phyloP scores from a whole-genome alignment of 2,329 filamentous ascomycete genomes.

The Aureobasidium sp. region DNA sequence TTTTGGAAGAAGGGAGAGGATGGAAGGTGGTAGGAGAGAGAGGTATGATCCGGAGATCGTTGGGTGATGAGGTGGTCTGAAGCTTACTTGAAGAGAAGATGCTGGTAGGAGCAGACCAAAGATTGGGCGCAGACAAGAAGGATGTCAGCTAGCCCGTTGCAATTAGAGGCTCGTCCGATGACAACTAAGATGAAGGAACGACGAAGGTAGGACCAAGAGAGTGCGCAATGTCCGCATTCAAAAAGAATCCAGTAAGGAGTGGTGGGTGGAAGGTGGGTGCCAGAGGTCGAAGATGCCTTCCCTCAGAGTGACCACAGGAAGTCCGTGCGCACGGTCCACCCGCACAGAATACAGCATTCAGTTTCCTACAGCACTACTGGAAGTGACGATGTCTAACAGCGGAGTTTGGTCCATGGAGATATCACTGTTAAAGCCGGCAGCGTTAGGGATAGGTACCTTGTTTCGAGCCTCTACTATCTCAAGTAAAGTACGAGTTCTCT shows the following conservation, averaged over 20 bases:
- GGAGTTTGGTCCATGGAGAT: neutral
- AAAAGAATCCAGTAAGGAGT: neutral
- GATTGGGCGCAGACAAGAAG: neutral
- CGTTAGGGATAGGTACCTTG: neutral
- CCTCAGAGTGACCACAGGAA: neutral
- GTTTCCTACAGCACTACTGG: neutral
- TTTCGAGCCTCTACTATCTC: conserved; percentile 1
- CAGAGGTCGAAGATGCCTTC: neutral
- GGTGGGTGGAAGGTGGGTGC: neutral
- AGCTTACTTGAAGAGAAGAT: conserved; percentile 10
- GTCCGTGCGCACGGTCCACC: neutral
- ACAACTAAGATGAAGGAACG: conserved; percentile 8
- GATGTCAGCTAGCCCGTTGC: neutral
- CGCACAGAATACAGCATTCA: neutral
- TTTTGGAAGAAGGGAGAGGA: conserved; percentile 3
- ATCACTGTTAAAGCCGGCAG: neutral
- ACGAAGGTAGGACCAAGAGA: conserved; percentile 5
- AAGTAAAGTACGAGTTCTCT: conserved; percentile 37
- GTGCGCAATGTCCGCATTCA: neutral
- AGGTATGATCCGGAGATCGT: conserved; percentile 4
- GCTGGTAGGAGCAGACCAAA: conserved; percentile 3
- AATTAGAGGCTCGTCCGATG: conserved; percentile 4
- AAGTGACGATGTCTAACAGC: neutral
- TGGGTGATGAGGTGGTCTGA: neutral
- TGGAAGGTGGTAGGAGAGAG: neutral